Evolutionary conservation across 2,329 filamentous ascomycete species (phyloP).

Genomic region (Tolypocladium capitatum): DNA sequence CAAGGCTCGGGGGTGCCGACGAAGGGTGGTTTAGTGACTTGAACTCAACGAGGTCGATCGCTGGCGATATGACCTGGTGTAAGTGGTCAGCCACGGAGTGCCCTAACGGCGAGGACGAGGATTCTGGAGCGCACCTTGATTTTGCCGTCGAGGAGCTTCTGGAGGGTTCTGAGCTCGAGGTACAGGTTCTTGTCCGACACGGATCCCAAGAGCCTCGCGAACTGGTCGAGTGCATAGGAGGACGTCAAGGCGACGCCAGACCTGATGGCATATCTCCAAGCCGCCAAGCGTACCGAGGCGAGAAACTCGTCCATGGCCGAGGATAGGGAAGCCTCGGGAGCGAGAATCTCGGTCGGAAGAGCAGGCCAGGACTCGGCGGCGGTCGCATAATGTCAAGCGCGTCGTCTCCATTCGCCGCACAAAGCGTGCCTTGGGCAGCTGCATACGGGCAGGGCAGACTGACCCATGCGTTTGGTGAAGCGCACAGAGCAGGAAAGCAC

Average conservation of each 20-base stretch:
- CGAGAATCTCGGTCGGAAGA: neutral
- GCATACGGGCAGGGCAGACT: no score
- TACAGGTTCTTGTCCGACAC: slow-evolving; percentile 55
- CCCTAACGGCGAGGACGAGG: neutral
- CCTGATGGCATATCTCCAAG: slow-evolving; percentile 73
- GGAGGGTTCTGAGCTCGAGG: slow-evolving; percentile 54
- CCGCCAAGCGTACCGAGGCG: slow-evolving; percentile 35
- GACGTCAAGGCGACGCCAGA: slow-evolving; percentile 79
- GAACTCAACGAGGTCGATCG: slow-evolving; percentile 84
- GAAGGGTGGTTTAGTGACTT: slow-evolving; percentile 38
- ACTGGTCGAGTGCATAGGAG: slow-evolving; percentile 72
- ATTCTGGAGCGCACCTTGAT: slow-evolving; percentile 51
- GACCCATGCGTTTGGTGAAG: no score
- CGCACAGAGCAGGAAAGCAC: neutral
- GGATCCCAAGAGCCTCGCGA: slow-evolving; percentile 62
- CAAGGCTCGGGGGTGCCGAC: neutral
- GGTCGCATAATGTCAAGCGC: slow-evolving; percentile 1
- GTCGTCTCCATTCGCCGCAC: neutral
- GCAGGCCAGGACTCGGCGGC: neutral
- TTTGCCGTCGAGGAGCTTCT: slow-evolving; percentile 67
- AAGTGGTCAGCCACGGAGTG: neutral
- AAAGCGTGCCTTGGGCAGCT: neutral
- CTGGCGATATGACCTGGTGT: slow-evolving; percentile 66
- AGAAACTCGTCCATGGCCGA: slow-evolving; percentile 56
- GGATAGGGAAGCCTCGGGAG: neutral